Evolutionary conservation across 139 green algal species (phyloP), one percentile per base, ranked within the genome.

Genomic region (Pycnococcus provasolii): DNA sequence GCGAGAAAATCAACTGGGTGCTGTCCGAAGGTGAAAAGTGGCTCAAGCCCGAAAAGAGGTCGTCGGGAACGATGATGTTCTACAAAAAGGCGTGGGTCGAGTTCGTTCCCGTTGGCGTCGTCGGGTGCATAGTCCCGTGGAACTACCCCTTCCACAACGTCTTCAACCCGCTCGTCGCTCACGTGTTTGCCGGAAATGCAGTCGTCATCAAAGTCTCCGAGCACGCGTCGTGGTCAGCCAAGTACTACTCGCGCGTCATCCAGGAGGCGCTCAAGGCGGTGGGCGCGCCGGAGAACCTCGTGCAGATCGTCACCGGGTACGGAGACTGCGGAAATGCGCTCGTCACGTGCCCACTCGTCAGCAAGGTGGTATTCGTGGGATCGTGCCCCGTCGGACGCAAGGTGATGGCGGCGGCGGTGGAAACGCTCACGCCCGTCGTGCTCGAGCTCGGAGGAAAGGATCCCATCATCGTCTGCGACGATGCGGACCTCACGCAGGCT

Each of bases 91-190:
- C 90, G 0, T 75, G 88, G 8, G 92, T 98, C 15, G 89, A 97
- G 80, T 97, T 85, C 62, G 73, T 90, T 37, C 92, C 92, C 8
- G 71, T 96, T 3, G 74, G 74, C 6, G 74, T 80, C 42, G 58
- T 98, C 48, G 92, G 89, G 7, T 91, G 90, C 43, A 98, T 98
- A 65, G 90, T 98, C 53, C 92, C 92, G 4, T 98, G 88, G 86
- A 98, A 98, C 82, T 97, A 96, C 77, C 92, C 92, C 58, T 97
- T 98, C 74, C 92, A 98, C 83, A 98, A 98, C 77, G 80, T 98
- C 9, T 86, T 97, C 55, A 98, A 98, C 81, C 92, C 92, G 1
- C 79, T 98, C 13, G 86, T 87, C 1, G 88, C 91, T 0, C 87
- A 88, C 1, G 57, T 96, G 0, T 96, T 96, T 72, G 78, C 90